Conservation (phyloP, 1,284 basidiomycete genomes). For the Peniophora sp. region DNA sequence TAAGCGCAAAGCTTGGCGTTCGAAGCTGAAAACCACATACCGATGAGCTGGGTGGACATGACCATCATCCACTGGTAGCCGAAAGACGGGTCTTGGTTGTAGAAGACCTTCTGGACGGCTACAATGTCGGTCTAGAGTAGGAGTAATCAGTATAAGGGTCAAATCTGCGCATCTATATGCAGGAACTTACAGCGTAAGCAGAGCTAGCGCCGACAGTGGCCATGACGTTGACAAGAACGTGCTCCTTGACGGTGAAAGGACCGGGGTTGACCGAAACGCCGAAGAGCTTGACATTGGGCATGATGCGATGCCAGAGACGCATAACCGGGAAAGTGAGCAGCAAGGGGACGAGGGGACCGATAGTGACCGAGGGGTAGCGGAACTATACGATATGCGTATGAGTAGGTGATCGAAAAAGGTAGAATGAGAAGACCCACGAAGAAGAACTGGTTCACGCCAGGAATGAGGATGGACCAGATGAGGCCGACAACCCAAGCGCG, state of each 20-base stretch:
- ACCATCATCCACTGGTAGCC: slow-evolving; percentile 66
- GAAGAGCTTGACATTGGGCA: slow-evolving; percentile 45
- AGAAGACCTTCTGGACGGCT: slow-evolving; percentile 65
- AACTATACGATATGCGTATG: slow-evolving; percentile 20
- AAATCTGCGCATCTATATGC: slow-evolving; percentile 2
- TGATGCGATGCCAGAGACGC: slow-evolving; percentile 36
- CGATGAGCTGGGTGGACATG: slow-evolving; percentile 67
- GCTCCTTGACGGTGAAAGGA: slow-evolving; percentile 68
- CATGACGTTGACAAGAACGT: slow-evolving; percentile 71
- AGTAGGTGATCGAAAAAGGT: too few relatives aligned
- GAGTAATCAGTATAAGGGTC: neutral
- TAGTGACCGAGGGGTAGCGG: slow-evolving; percentile 48
- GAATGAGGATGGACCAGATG: slow-evolving; percentile 51
- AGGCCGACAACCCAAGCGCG: slow-evolving; percentile 60
- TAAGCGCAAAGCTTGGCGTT: too few relatives aligned
- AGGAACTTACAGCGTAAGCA: slow-evolving; percentile 43
- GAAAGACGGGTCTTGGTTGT: slow-evolving; percentile 54
- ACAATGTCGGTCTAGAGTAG: slow-evolving; percentile 56
- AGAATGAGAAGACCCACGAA: slow-evolving; percentile 17
- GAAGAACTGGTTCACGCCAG: slow-evolving; percentile 51
- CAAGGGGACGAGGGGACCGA: slow-evolving; percentile 38
- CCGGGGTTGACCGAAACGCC: slow-evolving; percentile 57
- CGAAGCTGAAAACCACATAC: neutral
- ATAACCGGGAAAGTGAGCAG: slow-evolving; percentile 51
- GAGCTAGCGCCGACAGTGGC: slow-evolving; percentile 54